These are phyloP conservation scores for Bromus sterilis DNA, from an alignment of 176 grass and related monocot species.

Conservation along the genomic window DNA sequence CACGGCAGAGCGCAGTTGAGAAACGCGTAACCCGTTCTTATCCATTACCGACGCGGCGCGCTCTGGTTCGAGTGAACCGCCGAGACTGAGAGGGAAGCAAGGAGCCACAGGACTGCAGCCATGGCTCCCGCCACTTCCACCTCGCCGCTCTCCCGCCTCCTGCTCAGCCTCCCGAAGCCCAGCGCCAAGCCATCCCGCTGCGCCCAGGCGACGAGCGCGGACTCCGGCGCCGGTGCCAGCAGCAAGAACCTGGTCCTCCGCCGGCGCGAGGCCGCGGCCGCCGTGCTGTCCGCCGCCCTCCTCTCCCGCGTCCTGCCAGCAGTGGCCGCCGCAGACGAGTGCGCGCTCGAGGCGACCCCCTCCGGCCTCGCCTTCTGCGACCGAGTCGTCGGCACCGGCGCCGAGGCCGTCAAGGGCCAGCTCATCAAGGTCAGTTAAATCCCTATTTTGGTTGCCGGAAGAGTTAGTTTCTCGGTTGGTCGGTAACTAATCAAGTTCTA, in stretches of 20 bases:
- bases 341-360: slow-evolving; percentile 45
- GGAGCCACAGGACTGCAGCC: slow-evolving; percentile 15
- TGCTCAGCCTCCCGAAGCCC: slow-evolving; percentile 28
- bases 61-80: background rate
- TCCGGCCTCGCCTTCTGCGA: slow-evolving; percentile 83
- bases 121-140: slow-evolving; percentile 37
- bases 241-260: slow-evolving; percentile 1
- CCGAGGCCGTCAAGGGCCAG: slow-evolving; percentile 45
- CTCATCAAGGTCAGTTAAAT: slow-evolving; percentile 77
- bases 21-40: background rate
- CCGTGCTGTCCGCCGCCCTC: slow-evolving; percentile 27
- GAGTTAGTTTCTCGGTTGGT: too few species aligned
- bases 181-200: background rate
- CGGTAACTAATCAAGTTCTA: background rate
- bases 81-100: background rate
- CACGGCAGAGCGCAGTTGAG: background rate
- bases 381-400: slow-evolving; percentile 53
- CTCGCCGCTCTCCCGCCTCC: slow-evolving; percentile 27
- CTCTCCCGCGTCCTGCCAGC: slow-evolving; percentile 19
- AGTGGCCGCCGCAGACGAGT: slow-evolving; percentile 5
- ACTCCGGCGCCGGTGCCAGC: background rate
- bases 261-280: slow-evolving; percentile 33
- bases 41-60: background rate
- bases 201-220: background rate
- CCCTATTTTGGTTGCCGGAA: too few species aligned